Evolutionary conservation across 139 green algal species (phyloP).

Genomic region (Tetraselmis chui): DNA sequence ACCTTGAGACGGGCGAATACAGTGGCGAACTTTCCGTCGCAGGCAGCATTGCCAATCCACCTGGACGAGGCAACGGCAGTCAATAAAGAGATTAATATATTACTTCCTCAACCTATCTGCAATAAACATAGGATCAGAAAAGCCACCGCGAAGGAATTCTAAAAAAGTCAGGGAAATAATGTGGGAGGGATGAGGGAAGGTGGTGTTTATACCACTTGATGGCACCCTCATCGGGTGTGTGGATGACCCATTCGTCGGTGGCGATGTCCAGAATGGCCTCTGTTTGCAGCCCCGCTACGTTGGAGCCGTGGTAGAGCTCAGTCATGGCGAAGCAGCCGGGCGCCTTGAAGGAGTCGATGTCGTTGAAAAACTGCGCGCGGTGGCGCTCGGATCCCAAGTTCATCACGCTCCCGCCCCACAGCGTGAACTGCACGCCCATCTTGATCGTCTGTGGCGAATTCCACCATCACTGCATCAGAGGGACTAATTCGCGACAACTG

Average conservation of each 20-base stretch:
- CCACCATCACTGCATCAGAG: neutral
- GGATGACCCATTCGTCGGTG: constrained; percentile 75
- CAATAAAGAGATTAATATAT: neutral
- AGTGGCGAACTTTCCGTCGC: constrained; percentile 62
- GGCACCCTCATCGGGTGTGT: constrained; percentile 63
- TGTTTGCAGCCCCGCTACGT: constrained; percentile 69
- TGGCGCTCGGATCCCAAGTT: constrained; percentile 72
- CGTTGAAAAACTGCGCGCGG: constrained; percentile 58
- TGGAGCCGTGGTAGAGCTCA: constrained; percentile 76
- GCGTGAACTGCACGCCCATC: constrained; percentile 77
- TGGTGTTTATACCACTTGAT: constrained; percentile 66
- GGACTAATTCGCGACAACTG: neutral
- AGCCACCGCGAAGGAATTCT: too few relatives aligned
- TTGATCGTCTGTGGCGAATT: constrained; percentile 51
- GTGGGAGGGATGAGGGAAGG: neutral
- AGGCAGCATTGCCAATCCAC: constrained; percentile 79
- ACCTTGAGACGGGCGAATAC: constrained; percentile 69
- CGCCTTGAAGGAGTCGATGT: constrained; percentile 60
- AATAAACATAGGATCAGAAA: too few relatives aligned
- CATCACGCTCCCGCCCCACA: constrained; percentile 57
- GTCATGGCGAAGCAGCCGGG: constrained; percentile 87
- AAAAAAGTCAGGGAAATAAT: too few relatives aligned
- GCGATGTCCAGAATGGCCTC: constrained; percentile 66
- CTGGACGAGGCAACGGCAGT: neutral
- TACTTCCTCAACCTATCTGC: neutral